Conservation (phyloP, 2,329 filamentous ascomycete species). For the Balansia obtecta region DNA sequence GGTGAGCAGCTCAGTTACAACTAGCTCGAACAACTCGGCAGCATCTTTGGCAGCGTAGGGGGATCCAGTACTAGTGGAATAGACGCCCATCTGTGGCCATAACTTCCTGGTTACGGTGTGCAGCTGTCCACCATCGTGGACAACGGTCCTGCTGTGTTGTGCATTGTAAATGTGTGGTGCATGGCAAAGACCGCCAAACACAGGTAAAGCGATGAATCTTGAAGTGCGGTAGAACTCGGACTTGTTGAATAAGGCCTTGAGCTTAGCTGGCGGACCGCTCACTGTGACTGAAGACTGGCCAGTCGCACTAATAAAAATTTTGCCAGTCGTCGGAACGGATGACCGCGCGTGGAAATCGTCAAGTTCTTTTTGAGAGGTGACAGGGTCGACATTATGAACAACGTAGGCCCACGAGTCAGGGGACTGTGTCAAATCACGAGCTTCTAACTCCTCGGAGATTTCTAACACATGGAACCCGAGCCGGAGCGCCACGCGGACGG, state of each 20-base stretch:
- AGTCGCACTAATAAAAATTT: slow-evolving; percentile 28
- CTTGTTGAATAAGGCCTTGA: slow-evolving; percentile 17
- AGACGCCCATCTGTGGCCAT: neutral
- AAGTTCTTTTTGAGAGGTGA: slow-evolving; percentile 24
- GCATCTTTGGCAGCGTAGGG: slow-evolving; percentile 5
- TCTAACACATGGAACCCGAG: slow-evolving; percentile 30
- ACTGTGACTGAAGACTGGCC: slow-evolving; percentile 21
- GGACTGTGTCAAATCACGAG: slow-evolving; percentile 13
- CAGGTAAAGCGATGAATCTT: slow-evolving; percentile 20
- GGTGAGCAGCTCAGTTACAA: slow-evolving; percentile 9
- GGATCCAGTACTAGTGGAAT: slow-evolving; percentile 8
- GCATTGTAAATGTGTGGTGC: slow-evolving; percentile 26
- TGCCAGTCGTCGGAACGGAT: slow-evolving; percentile 13
- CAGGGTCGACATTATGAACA: slow-evolving; percentile 18
- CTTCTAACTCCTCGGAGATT: slow-evolving; percentile 29
- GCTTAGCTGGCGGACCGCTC: slow-evolving; percentile 21
- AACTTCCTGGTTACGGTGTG: neutral
- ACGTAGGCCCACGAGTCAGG: slow-evolving; percentile 30
- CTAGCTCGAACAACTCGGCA: slow-evolving; percentile 4
- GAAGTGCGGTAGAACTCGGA: slow-evolving; percentile 12
- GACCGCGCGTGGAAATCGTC: slow-evolving; percentile 17
- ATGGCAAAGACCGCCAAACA: slow-evolving; percentile 27
- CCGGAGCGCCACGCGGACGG: slow-evolving; percentile 30
- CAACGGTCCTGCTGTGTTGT: slow-evolving; percentile 15
- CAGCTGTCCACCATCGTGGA: slow-evolving; percentile 8